A percentile compares a stretch with the other conserved stretches of the same genome.
phyloP scores from a whole-genome alignment of 306 rosid species.

The Styphnolobium japonicum region DNA sequence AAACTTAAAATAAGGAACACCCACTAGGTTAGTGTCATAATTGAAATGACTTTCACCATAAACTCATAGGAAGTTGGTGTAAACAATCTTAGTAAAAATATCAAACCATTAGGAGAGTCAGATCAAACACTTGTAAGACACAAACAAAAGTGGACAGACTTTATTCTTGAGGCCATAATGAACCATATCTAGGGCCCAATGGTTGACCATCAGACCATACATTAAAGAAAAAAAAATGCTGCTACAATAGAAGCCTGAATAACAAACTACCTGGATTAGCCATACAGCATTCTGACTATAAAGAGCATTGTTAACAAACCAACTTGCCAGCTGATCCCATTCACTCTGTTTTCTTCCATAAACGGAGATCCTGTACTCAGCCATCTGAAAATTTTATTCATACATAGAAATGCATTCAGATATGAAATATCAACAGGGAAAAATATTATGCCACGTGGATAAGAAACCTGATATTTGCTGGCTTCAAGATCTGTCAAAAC shows the following conservation, averaged over 20 bases:
- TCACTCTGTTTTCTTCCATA: constrained; percentile 94
- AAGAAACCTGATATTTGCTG: constrained; percentile 77
- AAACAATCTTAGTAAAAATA: constrained; percentile 3
- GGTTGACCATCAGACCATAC: background rate
- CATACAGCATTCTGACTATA: constrained; percentile 81
- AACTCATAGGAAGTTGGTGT: background rate
- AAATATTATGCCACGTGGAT: background rate
- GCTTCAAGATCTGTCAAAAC: constrained; percentile 82
- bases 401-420: constrained; percentile 9
- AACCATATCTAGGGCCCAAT: background rate
- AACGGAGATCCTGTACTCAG: constrained; percentile 86
- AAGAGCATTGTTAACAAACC: constrained; percentile 82
- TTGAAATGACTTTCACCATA: background rate
- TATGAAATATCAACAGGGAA: background rate
- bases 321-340: constrained; percentile 94
- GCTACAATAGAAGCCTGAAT: background rate
- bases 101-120: background rate
- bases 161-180: background rate
- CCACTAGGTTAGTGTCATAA: background rate
- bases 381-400: constrained; percentile 63
- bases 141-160: background rate
- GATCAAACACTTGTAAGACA: constrained; percentile 8
- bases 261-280: constrained; percentile 76
- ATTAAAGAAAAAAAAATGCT: too few species aligned
- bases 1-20: background rate